phyloP scores from a whole-genome alignment of 2,329 filamentous ascomycete species.

The Aspergillus cejpii region DNA sequence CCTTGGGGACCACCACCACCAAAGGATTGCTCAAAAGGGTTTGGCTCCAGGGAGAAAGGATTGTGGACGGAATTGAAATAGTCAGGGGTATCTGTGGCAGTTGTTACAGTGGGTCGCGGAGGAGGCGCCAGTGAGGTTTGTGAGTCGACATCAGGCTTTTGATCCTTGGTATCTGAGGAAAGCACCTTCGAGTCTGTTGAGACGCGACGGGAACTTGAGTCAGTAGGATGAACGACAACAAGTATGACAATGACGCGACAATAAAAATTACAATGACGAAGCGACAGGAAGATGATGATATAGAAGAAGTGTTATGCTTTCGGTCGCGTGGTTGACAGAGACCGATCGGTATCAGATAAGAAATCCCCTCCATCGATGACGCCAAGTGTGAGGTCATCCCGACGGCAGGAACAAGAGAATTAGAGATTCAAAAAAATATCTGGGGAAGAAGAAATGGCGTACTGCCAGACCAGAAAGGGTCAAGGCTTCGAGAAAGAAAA shows the following conservation, averaged over 20 bases:
- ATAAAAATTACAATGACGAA: background rate
- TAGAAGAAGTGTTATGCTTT: conserved; percentile 13
- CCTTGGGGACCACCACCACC: conserved; percentile 45
- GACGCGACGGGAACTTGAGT: conserved; percentile 11
- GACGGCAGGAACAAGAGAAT: conserved; percentile 28
- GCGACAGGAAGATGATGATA: conserved; percentile 11
- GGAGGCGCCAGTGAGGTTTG: conserved; percentile 64
- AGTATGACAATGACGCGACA: conserved; percentile 4
- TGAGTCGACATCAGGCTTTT: conserved; percentile 47
- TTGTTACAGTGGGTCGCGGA: conserved; percentile 52
- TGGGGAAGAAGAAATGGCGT: conserved; percentile 23
- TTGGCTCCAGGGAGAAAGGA: conserved; percentile 64
- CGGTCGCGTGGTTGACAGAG: conserved; percentile 13
- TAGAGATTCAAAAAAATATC: conserved; percentile 23
- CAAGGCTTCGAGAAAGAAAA: conserved; percentile 13
- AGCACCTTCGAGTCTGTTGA: conserved; percentile 27
- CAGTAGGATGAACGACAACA: conserved; percentile 15
- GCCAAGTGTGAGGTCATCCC: conserved; percentile 35
- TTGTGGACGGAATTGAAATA: conserved; percentile 60
- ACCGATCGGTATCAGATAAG: conserved; percentile 13
- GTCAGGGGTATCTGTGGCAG: conserved; percentile 54
- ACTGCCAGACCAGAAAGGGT: conserved; percentile 27
- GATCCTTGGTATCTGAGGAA: conserved; percentile 32
- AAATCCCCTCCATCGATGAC: conserved; percentile 28
- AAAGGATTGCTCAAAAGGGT: conserved; percentile 96